phyloP scores from a whole-genome alignment of 169 alveolate genomes.

The Babesia ovis region DNA sequence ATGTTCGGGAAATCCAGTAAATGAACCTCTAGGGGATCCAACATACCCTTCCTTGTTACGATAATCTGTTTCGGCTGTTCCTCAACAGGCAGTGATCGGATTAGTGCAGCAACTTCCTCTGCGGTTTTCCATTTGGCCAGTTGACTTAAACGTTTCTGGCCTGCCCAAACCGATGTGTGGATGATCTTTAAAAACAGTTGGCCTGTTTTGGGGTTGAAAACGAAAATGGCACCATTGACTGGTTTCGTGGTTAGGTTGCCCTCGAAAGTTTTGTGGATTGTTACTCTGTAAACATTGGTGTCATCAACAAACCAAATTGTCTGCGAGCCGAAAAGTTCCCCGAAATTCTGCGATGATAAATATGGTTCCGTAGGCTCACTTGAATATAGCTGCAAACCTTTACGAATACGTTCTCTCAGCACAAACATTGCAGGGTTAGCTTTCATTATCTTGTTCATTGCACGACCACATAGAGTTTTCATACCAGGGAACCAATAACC shows the following conservation, averaged over 20 bases:
- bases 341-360: conserved; percentile 96
- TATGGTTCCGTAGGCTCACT: conserved; percentile 99
- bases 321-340: conserved; percentile 98
- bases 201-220: conserved; percentile 99
- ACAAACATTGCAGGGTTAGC: conserved; percentile 99
- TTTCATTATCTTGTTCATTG: conserved; percentile 98
- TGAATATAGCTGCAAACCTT: conserved; percentile 98
- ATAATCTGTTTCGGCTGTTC: conserved; percentile 99
- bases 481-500: conserved; percentile 99
- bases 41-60: conserved; percentile 99
- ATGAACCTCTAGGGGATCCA: conserved; percentile 99
- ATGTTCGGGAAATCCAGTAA: conserved; percentile 99
- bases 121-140: conserved; percentile 99
- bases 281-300: conserved; percentile 99
- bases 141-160: conserved; percentile 99
- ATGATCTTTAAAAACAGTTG: conserved; percentile 98
- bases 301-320: conserved; percentile 99
- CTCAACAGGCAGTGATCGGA: conserved; percentile 99
- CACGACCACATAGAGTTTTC: conserved; percentile 93
- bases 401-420: conserved; percentile 98
- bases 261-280: conserved; percentile 99
- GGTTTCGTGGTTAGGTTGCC: conserved; percentile 99
- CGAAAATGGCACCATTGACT: conserved; percentile 99
- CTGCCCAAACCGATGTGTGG: conserved; percentile 99
- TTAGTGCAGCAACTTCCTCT: conserved; percentile 99